Evolutionary conservation across 2,329 filamentous ascomycete genomes (phyloP).

Genomic region (Pezicula radicicola): DNA sequence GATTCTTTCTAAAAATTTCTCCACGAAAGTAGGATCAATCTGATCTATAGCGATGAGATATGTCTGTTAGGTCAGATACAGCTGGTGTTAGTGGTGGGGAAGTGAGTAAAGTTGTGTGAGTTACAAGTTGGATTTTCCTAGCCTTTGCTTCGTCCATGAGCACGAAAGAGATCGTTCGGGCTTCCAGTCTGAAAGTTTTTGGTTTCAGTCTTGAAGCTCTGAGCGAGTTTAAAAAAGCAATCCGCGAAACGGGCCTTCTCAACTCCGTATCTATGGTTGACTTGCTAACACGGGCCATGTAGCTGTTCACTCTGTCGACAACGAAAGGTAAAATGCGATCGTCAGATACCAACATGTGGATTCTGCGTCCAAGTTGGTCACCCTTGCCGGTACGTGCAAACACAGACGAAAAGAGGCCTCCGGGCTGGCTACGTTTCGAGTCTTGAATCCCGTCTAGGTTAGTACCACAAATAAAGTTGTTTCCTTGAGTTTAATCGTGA

Average conservation of each 20-base stretch:
- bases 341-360: constrained; percentile 21
- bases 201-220: neutral
- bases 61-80: constrained; percentile 5
- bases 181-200: neutral
- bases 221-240: too few species aligned
- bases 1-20: neutral
- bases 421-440: constrained; percentile 35
- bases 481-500: neutral
- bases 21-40: neutral
- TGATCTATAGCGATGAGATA: neutral
- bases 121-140: neutral
- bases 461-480: neutral
- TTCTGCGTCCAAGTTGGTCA: constrained; percentile 23
- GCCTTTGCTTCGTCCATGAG: neutral
- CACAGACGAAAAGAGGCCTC: constrained; percentile 25
- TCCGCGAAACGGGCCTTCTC: neutral
- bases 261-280: neutral
- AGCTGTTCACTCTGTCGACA: constrained; percentile 23
- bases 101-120: constrained; percentile 11
- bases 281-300: constrained; percentile 10
- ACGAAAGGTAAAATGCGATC: constrained; percentile 27
- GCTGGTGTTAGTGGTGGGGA: neutral
- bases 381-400: constrained; percentile 19
- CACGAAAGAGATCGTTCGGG: neutral
- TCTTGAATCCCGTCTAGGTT: constrained; percentile 32